Evolutionary conservation across 305 asterid genomes (phyloP).

Genomic region (Nicotiana rustica): DNA sequence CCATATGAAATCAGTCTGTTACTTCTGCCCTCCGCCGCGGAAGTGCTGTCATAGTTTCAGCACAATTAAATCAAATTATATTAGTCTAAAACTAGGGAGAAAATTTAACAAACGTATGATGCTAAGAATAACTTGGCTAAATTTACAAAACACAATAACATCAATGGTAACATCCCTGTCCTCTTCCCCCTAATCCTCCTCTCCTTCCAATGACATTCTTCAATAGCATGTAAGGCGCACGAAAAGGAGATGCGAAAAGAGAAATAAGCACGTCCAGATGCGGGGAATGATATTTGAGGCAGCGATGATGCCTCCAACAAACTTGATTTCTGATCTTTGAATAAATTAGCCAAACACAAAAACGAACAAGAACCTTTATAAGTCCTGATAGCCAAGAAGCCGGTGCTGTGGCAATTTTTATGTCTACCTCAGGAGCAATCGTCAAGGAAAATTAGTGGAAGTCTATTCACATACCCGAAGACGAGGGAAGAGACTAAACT

Average conservation of each 20-base stretch:
- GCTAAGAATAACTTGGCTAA: slow-evolving; percentile 15
- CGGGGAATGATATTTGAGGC: background rate
- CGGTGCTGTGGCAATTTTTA: background rate
- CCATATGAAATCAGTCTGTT: background rate
- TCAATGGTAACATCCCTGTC: background rate
- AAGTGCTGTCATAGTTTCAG: background rate
- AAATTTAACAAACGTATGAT: background rate
- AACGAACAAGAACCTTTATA: background rate
- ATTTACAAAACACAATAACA: slow-evolving; percentile 23
- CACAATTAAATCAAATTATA: background rate
- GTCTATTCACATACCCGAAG: slow-evolving; percentile 28
- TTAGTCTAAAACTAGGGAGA: background rate
- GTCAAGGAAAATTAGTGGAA: slow-evolving; percentile 11
- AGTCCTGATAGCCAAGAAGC: background rate
- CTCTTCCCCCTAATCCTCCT: background rate
- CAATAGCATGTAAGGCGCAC: background rate
- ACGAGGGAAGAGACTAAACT: slow-evolving; percentile 25
- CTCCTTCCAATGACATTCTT: slow-evolving; percentile 14
- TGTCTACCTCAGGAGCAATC: slow-evolving; percentile 18
- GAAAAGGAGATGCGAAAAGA: background rate
- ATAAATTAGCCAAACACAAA: slow-evolving; percentile 25
- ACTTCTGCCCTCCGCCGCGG: background rate
- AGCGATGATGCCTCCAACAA: slow-evolving; percentile 2
- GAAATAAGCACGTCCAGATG: slow-evolving; percentile 11
- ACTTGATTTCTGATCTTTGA: slow-evolving; percentile 28